Conservation (phyloP, 106 monocot genomes). For the Dioscorea alata region DNA sequence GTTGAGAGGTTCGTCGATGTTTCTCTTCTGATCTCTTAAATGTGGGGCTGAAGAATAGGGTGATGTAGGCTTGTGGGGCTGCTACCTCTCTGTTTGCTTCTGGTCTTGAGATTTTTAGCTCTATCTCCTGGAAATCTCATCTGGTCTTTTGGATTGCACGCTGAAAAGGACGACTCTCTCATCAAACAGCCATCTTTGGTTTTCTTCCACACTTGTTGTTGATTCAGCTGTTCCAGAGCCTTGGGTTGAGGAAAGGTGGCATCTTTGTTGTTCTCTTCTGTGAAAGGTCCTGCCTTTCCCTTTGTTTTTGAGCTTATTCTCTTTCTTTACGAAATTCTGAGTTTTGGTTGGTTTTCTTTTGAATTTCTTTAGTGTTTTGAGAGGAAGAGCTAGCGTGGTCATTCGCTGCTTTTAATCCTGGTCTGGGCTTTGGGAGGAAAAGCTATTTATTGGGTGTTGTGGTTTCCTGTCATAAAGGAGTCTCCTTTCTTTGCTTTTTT, state of each 20-base stretch:
- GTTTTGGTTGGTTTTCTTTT: background rate
- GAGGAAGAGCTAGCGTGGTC: background rate
- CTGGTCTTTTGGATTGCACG: background rate
- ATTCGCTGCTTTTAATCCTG: background rate
- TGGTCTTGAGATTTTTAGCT: background rate
- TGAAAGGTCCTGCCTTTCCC: background rate
- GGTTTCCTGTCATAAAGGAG: background rate
- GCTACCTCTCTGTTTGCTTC: background rate
- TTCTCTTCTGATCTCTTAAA: background rate
- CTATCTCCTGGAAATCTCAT: background rate
- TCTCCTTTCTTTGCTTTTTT: background rate
- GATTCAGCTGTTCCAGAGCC: background rate
- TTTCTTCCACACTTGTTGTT: background rate
- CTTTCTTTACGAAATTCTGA: background rate
- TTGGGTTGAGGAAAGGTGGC: background rate
- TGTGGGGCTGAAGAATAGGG: background rate
- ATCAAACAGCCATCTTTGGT: background rate
- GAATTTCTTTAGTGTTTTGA: background rate
- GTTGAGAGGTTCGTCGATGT: background rate
- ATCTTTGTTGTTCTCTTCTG: background rate
- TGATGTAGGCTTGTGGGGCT: slow-evolving; percentile 6
- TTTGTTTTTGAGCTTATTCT: background rate
- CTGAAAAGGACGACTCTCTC: background rate
- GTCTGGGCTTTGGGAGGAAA: background rate
- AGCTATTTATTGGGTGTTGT: background rate